A percentile compares a stretch with the other conserved stretches of the same genome.
Evolutionary conservation across 305 asterid genomes (phyloP).

Genomic region (Fraxinus platypoda): DNA sequence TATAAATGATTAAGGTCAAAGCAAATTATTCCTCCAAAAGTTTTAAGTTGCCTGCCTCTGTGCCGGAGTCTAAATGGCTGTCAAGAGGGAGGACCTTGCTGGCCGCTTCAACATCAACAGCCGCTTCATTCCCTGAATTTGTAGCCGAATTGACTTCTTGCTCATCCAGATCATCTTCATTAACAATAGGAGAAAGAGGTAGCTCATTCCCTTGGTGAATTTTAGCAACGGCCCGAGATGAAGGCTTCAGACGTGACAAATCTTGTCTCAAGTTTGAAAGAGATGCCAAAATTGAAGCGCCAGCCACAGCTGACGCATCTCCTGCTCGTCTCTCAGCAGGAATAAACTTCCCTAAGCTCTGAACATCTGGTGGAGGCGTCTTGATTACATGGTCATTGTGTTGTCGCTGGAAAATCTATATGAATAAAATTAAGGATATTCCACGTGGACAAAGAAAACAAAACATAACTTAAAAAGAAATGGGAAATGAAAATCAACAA

Average conservation of each 20-base stretch:
- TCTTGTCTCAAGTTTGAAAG: slow-evolving; percentile 69
- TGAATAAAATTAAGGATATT: slow-evolving; percentile 40
- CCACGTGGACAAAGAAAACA: slow-evolving; percentile 9
- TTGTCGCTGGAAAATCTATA: slow-evolving; percentile 77
- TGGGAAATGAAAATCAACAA: slow-evolving; percentile 6
- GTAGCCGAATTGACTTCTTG: slow-evolving; percentile 69
- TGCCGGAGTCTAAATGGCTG: slow-evolving; percentile 48
- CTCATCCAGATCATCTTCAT: slow-evolving; percentile 71
- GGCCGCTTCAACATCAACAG: slow-evolving; percentile 49
- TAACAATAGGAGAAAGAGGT: slow-evolving; percentile 54
- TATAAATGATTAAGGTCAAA: slow-evolving; percentile 11
- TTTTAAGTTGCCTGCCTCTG: slow-evolving; percentile 56
- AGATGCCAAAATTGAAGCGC: slow-evolving; percentile 92
- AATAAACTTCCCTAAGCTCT: slow-evolving; percentile 48
- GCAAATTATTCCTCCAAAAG: slow-evolving; percentile 25
- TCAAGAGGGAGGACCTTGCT: slow-evolving; percentile 55
- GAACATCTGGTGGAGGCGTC: slow-evolving; percentile 68
- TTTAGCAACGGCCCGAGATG: slow-evolving; percentile 61
- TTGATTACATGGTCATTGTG: slow-evolving; percentile 55
- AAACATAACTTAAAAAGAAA: slow-evolving; percentile 1
- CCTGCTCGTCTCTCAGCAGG: slow-evolving; percentile 72
- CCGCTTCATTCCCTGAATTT: slow-evolving; percentile 47
- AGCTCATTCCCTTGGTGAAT: slow-evolving; percentile 45
- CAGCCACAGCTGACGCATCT: slow-evolving; percentile 85
- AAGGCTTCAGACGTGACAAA: slow-evolving; percentile 52